A percentile compares a stretch with the other conserved stretches of the same genome.
Evolutionary conservation across 2,329 filamentous ascomycete genomes (phyloP).

Genomic region (Cercospora berteroae): DNA sequence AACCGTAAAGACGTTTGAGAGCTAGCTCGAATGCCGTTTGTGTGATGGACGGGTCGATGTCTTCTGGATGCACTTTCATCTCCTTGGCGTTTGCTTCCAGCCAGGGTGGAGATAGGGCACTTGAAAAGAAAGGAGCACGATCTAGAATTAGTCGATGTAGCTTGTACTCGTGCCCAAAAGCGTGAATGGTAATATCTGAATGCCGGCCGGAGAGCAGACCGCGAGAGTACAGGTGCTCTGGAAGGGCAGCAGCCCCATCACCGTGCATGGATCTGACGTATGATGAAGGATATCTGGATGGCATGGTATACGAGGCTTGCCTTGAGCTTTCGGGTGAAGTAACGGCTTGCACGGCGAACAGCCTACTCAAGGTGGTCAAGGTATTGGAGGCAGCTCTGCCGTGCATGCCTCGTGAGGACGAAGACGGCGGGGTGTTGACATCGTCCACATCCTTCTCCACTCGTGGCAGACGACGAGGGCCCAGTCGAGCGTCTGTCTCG

Average conservation of each 20-base stretch:
- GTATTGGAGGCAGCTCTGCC: slow-evolving; percentile 42
- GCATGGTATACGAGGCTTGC: slow-evolving; percentile 43
- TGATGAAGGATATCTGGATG: slow-evolving; percentile 20
- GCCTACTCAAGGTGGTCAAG: slow-evolving; percentile 44
- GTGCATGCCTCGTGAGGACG: slow-evolving; percentile 23
- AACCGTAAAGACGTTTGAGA: slow-evolving; percentile 55
- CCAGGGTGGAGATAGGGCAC: slow-evolving; percentile 57
- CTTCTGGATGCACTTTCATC: slow-evolving; percentile 53
- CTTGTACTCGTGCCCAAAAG: slow-evolving; percentile 53
- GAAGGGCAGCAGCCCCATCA: slow-evolving; percentile 38
- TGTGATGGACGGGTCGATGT: slow-evolving; percentile 55
- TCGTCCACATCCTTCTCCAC: slow-evolving; percentile 53
- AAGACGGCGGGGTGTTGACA: slow-evolving; percentile 43
- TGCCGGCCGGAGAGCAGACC: slow-evolving; percentile 53
- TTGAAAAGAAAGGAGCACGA: slow-evolving; percentile 56
- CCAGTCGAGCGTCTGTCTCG: slow-evolving; percentile 12
- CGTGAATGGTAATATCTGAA: slow-evolving; percentile 55
- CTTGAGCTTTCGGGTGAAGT: slow-evolving; percentile 41
- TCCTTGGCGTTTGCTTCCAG: slow-evolving; percentile 53
- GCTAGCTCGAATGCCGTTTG: slow-evolving; percentile 55
- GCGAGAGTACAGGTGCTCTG: slow-evolving; percentile 53
- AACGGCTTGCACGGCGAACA: slow-evolving; percentile 45
- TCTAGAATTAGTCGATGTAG: slow-evolving; percentile 57
- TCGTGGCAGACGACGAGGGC: slow-evolving; percentile 36
- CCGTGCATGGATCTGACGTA: slow-evolving; percentile 27